Evolutionary conservation across 1,284 basidiomycete genomes (phyloP), one percentile per base, ranked within the genome.

Genomic region (Earliella scabrosa): DNA sequence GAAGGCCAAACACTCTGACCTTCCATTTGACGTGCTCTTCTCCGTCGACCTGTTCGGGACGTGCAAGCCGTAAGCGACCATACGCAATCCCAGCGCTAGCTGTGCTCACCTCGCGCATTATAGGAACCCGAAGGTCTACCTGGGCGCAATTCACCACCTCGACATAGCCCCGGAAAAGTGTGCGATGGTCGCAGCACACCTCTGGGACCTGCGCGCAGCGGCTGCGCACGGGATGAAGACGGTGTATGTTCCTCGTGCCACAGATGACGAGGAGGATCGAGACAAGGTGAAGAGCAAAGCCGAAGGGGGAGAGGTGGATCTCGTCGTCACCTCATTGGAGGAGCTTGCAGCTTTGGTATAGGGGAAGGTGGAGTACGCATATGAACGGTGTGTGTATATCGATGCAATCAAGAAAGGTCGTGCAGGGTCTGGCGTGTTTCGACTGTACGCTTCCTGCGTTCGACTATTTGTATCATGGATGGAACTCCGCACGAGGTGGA

Each of bases 181-280:
- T 40, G 84, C 81, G 1, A 83, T 89, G 82, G 86, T 89, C 8
- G 86, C 87, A 0, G 77, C 85, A 5, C 87, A 90, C 66, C 72
- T 76, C 0, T 77, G 72, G 59, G 87, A 89, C 65, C 72, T 87
- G 14, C 74, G 75, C 4, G 83, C 75, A 0, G 87, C 87, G 0
- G 77, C 77, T 1, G 65, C 64, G 1, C 69, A 77, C 3, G 87
- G 86, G 0, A 74, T 87, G 73, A 80, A 75, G 59, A 84, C 83
- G 0, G 68, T 87, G 2, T 88, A 85, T 52, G 72, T 87, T 0
- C 78, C 74, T 0, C 75, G 85, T 3, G 64, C 71, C 0, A 70
- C 73, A 0, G 83, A 86, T 56, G 81, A 81, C 47, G 27, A 60
- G 4, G 57, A 49, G 0, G 68, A 71, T 7, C 56, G 63, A 38